These are phyloP conservation scores for Botrytis fragariae DNA, from an alignment of 2,329 filamentous ascomycete species.

Conservation along the genomic window DNA sequence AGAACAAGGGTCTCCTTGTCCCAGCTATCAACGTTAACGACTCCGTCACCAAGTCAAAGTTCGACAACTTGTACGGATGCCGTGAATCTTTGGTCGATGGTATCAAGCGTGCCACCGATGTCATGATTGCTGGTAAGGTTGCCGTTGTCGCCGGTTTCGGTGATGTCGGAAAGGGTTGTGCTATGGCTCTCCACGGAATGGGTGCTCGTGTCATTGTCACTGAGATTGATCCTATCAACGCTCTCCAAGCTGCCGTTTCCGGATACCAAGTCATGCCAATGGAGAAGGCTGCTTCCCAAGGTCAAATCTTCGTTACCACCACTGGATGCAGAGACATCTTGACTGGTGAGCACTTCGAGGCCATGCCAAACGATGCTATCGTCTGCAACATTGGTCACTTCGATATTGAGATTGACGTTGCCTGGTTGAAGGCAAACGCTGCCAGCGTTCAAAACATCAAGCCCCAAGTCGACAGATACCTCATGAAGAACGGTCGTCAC, in stretches of 20 bases:
- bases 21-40: slow-evolving; percentile 99
- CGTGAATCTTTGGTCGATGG: slow-evolving; percentile 97
- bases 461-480: slow-evolving; percentile 98
- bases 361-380: slow-evolving; percentile 96
- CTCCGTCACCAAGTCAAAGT: slow-evolving; percentile 99
- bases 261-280: slow-evolving; percentile 97
- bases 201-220: slow-evolving; percentile 95
- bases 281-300: slow-evolving; percentile 85
- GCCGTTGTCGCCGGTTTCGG: slow-evolving; percentile 96
- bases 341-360: slow-evolving; percentile 85
- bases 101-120: slow-evolving; percentile 99
- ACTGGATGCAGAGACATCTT: slow-evolving; percentile 99
- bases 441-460: slow-evolving; percentile 97
- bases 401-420: slow-evolving; percentile 99
- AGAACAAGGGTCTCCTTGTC: slow-evolving; percentile 82
- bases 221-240: slow-evolving; percentile 99
- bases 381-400: slow-evolving; percentile 99
- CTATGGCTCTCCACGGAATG: slow-evolving; percentile 93
- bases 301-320: slow-evolving; percentile 99
- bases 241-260: slow-evolving; percentile 96
- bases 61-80: slow-evolving; percentile 99
- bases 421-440: slow-evolving; percentile 98
- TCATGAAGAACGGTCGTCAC: slow-evolving; percentile 89
- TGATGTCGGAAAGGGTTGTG: slow-evolving; percentile 99
- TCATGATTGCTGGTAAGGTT: slow-evolving; percentile 99